Evolutionary conservation across 768 basidiomycete genomes (phyloP), one percentile per base, ranked within the genome.

Genomic region (Asterophora lycoperdoides): DNA sequence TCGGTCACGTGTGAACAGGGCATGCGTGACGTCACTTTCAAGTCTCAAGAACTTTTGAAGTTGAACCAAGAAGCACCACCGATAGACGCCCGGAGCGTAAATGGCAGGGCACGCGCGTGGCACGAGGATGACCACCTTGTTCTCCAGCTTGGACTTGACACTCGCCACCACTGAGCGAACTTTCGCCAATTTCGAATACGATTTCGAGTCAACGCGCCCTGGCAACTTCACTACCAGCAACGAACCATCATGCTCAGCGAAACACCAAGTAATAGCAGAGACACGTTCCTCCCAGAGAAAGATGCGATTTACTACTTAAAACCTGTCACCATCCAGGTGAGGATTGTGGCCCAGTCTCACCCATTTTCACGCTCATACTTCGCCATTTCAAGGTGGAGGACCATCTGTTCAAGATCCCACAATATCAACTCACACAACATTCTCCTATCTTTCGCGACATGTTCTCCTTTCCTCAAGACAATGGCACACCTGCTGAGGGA

Each of bases 331-430:
- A 47, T 53, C 28, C 46, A 52, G 44, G 56, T 46, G 18, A 48
- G 50, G 11, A 14, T 2, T 26, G 14, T 3, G 5, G 8, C 3
- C 26, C 23, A 13, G 11, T n/a, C 8, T 8, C 23, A 6, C 40
- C 11, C 23, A 8, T 41, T 14, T 26, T 8, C 14, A 41, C 26
- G 26, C 14, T 41, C 39, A 13, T 11, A 40, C 14, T 14, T 8
- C 20, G 23, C 3, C 23, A 23, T 34, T 45, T n/a, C 3, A 20
- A 60, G 58, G 49, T 60, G n/a, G 58, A 60, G 29, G 41, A 40
- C 30, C 46, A 38, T 7, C 54, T 60, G 20, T 60, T 56, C 49
- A 55, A 39, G 44, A 48, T 60, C 23, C 58, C 56, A 1, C 48
- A 41, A 38, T 29, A 36, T 11, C 34, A 26, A 8, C 49, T 60